These are phyloP conservation scores for Komagataella pseudopastoris DNA, from an alignment of 805 yeast genomes.

Conservation along the genomic window DNA sequence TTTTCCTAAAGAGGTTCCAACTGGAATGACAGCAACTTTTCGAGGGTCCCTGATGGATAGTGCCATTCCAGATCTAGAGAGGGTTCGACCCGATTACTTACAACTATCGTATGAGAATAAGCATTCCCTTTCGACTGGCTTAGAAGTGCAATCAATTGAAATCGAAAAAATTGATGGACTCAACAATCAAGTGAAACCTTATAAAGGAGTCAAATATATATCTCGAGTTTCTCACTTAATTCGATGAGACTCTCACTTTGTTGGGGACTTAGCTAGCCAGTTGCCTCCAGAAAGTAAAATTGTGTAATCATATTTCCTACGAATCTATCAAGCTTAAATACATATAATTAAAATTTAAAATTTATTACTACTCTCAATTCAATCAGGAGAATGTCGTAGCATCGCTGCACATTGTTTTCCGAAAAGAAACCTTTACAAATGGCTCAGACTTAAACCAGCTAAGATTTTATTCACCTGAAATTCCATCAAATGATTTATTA, in stretches of 20 bases:
- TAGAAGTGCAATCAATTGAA: constrained; percentile 52
- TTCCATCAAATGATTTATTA: too few relatives aligned
- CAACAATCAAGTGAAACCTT: constrained; percentile 56
- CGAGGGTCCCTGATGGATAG: constrained; percentile 34
- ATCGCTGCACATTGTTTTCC: too few relatives aligned
- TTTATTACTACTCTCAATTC: too few relatives aligned
- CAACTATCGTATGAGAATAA: constrained; percentile 40
- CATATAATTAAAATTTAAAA: too few relatives aligned
- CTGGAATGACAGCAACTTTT: constrained; percentile 57
- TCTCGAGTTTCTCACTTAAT: constrained; percentile 51
- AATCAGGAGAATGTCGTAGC: too few relatives aligned
- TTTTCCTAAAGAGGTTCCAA: constrained; percentile 38
- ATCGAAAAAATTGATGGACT: constrained; percentile 44
- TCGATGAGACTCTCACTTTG: constrained; percentile 8
- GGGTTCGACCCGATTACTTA: constrained; percentile 26
- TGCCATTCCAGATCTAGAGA: background rate
- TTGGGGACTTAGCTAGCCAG: too few relatives aligned
- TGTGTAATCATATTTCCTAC: too few relatives aligned
- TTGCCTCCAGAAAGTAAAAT: too few relatives aligned
- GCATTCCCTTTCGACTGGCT: constrained; percentile 67
- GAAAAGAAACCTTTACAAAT: too few relatives aligned
- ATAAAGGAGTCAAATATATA: constrained; percentile 80
- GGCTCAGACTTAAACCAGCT: too few relatives aligned
- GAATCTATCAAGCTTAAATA: too few relatives aligned
- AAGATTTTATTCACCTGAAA: too few relatives aligned